Evolutionary conservation across 2,329 filamentous ascomycete species (phyloP), one percentile per base, ranked within the genome.

Genomic region (Scedosporium boydii): DNA sequence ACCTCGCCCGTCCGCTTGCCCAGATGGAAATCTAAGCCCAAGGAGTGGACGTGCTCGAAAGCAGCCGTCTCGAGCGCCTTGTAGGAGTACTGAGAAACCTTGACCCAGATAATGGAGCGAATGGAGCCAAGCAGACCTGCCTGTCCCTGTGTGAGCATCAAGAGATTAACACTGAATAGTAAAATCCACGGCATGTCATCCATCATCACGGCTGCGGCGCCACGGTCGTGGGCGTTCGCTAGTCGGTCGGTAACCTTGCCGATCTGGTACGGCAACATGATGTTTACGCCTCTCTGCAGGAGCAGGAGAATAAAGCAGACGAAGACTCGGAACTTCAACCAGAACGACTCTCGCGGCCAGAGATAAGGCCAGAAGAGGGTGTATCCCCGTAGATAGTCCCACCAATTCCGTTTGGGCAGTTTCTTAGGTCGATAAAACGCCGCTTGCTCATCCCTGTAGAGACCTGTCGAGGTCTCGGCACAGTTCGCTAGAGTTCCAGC

Each of bases 1-100:
- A 99, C 92, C 75, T 99, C 95, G 65, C 95, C 95, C 0, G 95
- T 99, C 70, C 93, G 91, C 77, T 99, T 99, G 60, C 91, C 92
- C 3, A 98, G 83, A 72, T 99, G 95, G 70, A 99, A 99, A 73
- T 98, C 95, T 67, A 98, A 82, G 73, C 93, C 97, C 41, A 99
- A 85, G 59, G 89, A 88, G 74, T 99, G 95, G 23, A 99, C 95
- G 73, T 99, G 95, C 76, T 98, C 93, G 72, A 99, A 99, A 10
- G 93, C 91, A 16, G 95, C 93, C 1, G 95, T 95, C 5, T 93
- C 96, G 63, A 99, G 82, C 66, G 95, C 91, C 70, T 91, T 88
- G 75, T 97, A 99, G 0, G 93, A 96, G 74, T 98, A 96, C 73
- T 99, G 95, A 42, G 93, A 91, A 63, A 99, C 92, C 0, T 95